These are phyloP conservation scores for Cynanchum wilfordii DNA, from an alignment of 257 asterid genomes.

Conservation along the genomic window DNA sequence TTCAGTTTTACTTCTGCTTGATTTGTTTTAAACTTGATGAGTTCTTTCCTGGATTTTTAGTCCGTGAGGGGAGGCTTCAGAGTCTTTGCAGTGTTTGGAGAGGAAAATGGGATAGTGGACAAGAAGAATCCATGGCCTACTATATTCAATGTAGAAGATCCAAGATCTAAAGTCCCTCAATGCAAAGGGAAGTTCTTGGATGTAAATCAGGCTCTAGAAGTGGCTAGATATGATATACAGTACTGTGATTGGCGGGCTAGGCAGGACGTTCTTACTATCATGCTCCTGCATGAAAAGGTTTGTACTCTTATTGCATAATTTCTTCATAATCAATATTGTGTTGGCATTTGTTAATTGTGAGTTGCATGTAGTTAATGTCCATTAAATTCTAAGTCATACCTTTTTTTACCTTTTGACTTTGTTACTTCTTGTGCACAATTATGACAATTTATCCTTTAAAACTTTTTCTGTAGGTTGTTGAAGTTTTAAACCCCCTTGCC, in stretches of 20 bases:
- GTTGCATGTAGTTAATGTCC: background rate
- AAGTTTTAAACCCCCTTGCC: constrained; percentile 90
- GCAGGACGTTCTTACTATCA: constrained; percentile 81
- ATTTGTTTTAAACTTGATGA: background rate
- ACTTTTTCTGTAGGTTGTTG: constrained; percentile 55
- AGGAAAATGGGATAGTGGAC: constrained; percentile 48
- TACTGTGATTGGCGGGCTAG: constrained; percentile 99
- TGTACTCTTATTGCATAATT: background rate
- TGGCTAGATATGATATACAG: constrained; percentile 80
- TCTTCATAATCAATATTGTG: background rate
- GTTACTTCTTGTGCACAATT: background rate
- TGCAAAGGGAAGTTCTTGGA: constrained; percentile 76
- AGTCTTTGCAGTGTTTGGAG: constrained; percentile 74
- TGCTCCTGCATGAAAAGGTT: constrained; percentile 96
- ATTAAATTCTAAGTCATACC: background rate
- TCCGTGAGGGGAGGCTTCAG: constrained; percentile 56
- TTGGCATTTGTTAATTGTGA: background rate
- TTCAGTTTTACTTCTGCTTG: background rate
- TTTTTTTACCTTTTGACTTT: background rate
- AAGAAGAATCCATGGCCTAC: constrained; percentile 65
- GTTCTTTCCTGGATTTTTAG: constrained; percentile 31
- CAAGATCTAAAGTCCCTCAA: constrained; percentile 70
- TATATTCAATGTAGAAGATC: constrained; percentile 85
- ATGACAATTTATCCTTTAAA: background rate
- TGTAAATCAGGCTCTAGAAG: constrained; percentile 73